A percentile compares a stretch with the other conserved stretches of the same genome.
phyloP scores from a whole-genome alignment of 176 grass and related monocot genomes.

The Chrysopogon serrulatus region DNA sequence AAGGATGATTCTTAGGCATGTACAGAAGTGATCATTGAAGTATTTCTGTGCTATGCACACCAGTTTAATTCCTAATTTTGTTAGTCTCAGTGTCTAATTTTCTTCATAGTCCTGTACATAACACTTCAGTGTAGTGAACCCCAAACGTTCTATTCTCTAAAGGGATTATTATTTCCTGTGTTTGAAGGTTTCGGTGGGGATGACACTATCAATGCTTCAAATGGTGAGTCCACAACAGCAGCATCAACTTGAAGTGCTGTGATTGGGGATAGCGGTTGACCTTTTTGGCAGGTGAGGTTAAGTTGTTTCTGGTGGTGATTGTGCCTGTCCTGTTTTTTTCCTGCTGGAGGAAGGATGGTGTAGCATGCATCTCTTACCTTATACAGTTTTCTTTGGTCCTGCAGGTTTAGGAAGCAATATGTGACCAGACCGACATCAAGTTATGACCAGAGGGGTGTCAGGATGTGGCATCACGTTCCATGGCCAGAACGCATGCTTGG shows the following conservation, averaged over 20 bases:
- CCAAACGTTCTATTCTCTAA: too few relatives aligned
- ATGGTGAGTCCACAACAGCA: background rate
- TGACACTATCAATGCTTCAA: background rate
- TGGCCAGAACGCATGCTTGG: background rate
- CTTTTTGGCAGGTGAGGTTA: background rate
- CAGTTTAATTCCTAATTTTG: background rate
- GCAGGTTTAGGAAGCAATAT: background rate
- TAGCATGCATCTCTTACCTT: background rate
- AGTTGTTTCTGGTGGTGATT: background rate
- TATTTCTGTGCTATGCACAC: background rate
- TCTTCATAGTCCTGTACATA: too few relatives aligned
- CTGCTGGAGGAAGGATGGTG: background rate
- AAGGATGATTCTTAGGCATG: background rate
- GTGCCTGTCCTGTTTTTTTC: background rate
- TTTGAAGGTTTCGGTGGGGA: background rate
- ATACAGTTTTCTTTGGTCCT: background rate
- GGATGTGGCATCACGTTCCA: background rate
- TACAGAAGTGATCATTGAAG: background rate
- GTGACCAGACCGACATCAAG: background rate
- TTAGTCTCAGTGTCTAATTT: background rate
- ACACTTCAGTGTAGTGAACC: too few relatives aligned
- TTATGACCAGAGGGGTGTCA: background rate
- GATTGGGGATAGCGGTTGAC: background rate
- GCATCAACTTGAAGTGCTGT: background rate
- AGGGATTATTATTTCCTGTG: too few relatives aligned